These are phyloP conservation scores for Golubevia sp. DNA, from an alignment of 1,284 basidiomycete species.

Conservation along the genomic window DNA sequence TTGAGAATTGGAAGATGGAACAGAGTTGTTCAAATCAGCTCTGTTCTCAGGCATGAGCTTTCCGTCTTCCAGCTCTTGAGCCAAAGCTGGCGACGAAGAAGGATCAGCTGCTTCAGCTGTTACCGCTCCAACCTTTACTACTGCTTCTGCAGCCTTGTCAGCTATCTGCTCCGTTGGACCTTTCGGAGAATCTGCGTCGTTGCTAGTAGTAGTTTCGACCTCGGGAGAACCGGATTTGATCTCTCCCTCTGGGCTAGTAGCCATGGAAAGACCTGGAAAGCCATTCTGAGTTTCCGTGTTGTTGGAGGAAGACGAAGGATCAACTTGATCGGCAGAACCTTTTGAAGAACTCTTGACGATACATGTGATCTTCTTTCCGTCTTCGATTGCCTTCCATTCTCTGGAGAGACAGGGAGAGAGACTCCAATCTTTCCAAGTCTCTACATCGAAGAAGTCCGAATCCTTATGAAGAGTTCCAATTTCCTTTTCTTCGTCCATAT, in stretches of 20 bases:
- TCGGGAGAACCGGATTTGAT: no score
- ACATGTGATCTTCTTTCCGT: no score
- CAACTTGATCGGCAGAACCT: conserved; percentile 16
- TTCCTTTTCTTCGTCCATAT: conserved; percentile 17
- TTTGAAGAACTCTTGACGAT: no score
- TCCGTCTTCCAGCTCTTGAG: conserved; percentile 1
- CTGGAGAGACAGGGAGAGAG: conserved; percentile 28
- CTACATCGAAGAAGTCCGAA: conserved; percentile 31
- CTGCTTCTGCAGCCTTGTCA: background rate
- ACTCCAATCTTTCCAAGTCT: conserved; percentile 30
- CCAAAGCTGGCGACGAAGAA: no score
- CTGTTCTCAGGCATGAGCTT: background rate
- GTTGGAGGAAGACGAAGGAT: background rate
- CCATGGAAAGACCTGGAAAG: background rate
- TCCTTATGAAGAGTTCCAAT: conserved; percentile 13
- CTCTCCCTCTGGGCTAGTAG: background rate
- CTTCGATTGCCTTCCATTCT: conserved; percentile 11
- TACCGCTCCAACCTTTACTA: background rate
- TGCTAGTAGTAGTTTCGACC: background rate
- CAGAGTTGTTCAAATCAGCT: no score
- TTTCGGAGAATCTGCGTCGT: background rate
- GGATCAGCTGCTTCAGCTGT: no score
- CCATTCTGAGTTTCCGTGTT: background rate
- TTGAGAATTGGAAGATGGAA: no score
- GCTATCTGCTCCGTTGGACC: background rate